A percentile compares a stretch with the other conserved stretches of the same genome.
Evolutionary conservation across 257 asterid species (phyloP).

Genomic region (Scutellaria baicalensis): DNA sequence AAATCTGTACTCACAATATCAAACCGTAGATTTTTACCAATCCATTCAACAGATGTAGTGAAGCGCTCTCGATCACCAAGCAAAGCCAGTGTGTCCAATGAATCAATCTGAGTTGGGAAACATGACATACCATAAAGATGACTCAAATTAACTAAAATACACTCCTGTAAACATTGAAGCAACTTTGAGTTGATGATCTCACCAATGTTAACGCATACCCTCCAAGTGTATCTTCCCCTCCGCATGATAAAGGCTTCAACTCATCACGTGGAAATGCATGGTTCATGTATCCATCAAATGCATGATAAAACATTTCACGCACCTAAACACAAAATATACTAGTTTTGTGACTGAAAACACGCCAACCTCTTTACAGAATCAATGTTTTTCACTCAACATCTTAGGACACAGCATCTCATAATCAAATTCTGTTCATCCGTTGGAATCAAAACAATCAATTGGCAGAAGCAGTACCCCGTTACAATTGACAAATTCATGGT

Average conservation of each 20-base stretch:
- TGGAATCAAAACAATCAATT: not conserved
- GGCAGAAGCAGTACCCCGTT: not conserved
- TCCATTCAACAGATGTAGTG: slow-evolving; percentile 89
- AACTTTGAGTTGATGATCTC: slow-evolving; percentile 9
- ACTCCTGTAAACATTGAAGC: slow-evolving; percentile 1
- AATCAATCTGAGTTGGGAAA: slow-evolving; percentile 61
- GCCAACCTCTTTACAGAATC: not conserved
- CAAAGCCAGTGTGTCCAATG: slow-evolving; percentile 89
- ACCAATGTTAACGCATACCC: slow-evolving; percentile 97
- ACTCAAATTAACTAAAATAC: not conserved
- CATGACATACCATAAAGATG: slow-evolving; percentile 1
- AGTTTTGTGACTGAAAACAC: not conserved
- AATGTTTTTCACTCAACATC: not conserved
- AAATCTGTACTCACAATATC: slow-evolving; percentile 90
- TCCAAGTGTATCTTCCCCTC: slow-evolving; percentile 96
- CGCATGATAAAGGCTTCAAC: slow-evolving; percentile 89
- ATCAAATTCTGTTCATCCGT: not conserved
- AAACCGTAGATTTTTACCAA: slow-evolving; percentile 95
- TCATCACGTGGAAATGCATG: slow-evolving; percentile 93
- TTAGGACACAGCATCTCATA: not conserved
- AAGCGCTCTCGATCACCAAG: slow-evolving; percentile 89
- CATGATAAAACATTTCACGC: slow-evolving; percentile 93
- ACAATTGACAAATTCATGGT: not conserved
- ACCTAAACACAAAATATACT: slow-evolving; percentile 39
- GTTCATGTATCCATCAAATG: slow-evolving; percentile 88